Conservation (phyloP, 108 stramenopile genomes). For the Nitzschia putrida region DNA sequence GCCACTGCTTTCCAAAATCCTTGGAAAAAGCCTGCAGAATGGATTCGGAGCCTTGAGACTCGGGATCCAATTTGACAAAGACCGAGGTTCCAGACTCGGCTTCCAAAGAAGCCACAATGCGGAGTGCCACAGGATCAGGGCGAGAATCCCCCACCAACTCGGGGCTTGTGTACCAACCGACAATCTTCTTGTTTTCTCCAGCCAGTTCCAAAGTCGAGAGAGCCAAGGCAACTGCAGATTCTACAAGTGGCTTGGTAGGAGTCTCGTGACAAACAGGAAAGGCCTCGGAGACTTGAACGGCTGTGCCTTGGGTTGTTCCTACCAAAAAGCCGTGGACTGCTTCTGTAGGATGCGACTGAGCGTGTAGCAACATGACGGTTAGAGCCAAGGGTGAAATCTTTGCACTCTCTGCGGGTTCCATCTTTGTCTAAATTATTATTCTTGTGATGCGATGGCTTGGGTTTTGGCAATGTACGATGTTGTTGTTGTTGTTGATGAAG, state of each 20-base stretch:
- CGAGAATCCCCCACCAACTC: slow-evolving; percentile 27
- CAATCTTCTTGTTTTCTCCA: slow-evolving; percentile 26
- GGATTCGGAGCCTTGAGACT: neutral
- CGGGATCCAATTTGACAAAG: slow-evolving; percentile 13
- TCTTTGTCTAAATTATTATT: too few relatives aligned
- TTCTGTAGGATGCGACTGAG: slow-evolving; percentile 38
- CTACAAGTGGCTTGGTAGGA: slow-evolving; percentile 70
- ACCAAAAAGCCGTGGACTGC: slow-evolving; percentile 67
- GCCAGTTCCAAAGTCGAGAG: slow-evolving; percentile 10
- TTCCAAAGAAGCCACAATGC: slow-evolving; percentile 46
- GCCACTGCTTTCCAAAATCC: slow-evolving; percentile 55
- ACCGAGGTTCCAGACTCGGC: slow-evolving; percentile 12
- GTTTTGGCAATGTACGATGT: too few relatives aligned
- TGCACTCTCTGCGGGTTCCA: slow-evolving; percentile 10
- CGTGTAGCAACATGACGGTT: slow-evolving; percentile 54
- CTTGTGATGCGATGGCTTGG: too few relatives aligned
- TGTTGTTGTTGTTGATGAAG: too few relatives aligned
- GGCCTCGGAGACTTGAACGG: slow-evolving; percentile 39
- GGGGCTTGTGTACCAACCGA: slow-evolving; percentile 78
- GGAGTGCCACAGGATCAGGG: slow-evolving; percentile 47
- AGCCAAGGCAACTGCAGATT: slow-evolving; percentile 56
- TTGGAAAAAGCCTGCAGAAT: slow-evolving; percentile 47
- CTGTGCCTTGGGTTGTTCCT: slow-evolving; percentile 25
- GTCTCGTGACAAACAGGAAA: slow-evolving; percentile 73
- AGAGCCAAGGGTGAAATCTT: slow-evolving; percentile 36